phyloP scores from a whole-genome alignment of 2,329 filamentous ascomycete species.

The Ciborinia camelliae region DNA sequence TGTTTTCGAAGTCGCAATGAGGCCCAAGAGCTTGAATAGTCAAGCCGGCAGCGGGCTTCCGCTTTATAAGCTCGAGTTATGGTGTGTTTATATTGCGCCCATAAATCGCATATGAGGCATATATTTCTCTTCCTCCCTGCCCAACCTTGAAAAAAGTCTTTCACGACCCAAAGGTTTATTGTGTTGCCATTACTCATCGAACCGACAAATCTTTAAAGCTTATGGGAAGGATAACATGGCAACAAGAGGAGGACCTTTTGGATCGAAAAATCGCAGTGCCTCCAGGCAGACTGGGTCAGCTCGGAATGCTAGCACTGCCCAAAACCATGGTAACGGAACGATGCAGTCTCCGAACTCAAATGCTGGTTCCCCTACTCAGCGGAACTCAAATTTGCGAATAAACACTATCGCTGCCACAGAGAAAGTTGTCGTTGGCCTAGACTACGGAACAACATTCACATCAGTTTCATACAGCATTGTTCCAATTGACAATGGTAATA shows the following conservation, averaged over 20 bases:
- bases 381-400: not conserved
- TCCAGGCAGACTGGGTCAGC: not conserved
- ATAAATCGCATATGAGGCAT: not conserved
- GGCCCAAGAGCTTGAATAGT: not conserved
- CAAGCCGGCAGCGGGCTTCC: not conserved
- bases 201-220: not conserved
- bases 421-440: slow-evolving; percentile 23
- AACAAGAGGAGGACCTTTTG: not conserved
- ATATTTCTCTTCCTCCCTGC: not conserved
- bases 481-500: not conserved
- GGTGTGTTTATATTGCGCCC: not conserved
- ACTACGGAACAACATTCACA: slow-evolving; percentile 26
- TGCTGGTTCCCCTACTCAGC: not conserved
- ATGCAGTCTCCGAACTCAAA: not conserved
- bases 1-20: not conserved
- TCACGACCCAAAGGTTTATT: not conserved
- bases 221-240: not conserved
- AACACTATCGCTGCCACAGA: not conserved
- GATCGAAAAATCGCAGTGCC: not conserved
- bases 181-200: not conserved
- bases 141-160: not conserved
- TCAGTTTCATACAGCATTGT: slow-evolving; percentile 23
- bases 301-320: not conserved
- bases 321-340: not conserved
- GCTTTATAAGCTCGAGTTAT: not conserved